Evolutionary conservation across 1,284 basidiomycete species (phyloP), one percentile per base, ranked within the genome.

Genomic region (Heterobasidion occidentale): DNA sequence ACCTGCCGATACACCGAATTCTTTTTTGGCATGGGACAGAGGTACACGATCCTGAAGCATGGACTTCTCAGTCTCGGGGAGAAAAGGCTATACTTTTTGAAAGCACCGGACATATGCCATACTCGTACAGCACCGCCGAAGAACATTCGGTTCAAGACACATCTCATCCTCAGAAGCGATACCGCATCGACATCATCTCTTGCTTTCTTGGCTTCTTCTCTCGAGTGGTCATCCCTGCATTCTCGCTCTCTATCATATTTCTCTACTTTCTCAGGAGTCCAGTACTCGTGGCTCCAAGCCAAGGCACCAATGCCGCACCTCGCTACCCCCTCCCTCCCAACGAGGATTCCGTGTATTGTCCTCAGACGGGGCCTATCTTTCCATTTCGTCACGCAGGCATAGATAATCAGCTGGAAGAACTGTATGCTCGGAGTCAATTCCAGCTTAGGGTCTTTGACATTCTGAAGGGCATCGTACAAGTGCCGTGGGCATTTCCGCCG

Each of bases 381-480:
- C 44, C 52, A 15, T 9, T 14, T 2, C 9, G 14, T 5, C 36
- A 53, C 33, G 52, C 38, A 36, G 52, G 38, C 11, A 17, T 53
- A 2, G 36, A 53, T n/a, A 33, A 19, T 12, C 17, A 53, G 20
- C 52, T 53, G n/a, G 36, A 45, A 11, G 4, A 4, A 19, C 27
- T 53, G 38, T 53, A 53, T 38, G 35, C 17, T 9, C 38, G 45
- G 9, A 53, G 56, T 15, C 14, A 50, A 33, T 65, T 60, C 54
- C 58, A 56, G 45, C 20, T 48, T 15, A 44, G 47, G 15, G 61
- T 61, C 36, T 63, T 62, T 36, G 55, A 58, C 46, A 52, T 54
- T 7, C 52, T 67, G 17, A 57, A 57, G 5, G 63, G 63, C 9
- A 64, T 63, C 9, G 48, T 67, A 1, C 61, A 58, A 51, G 57